Evolutionary conservation across 2,329 filamentous ascomycete genomes (phyloP).

Genomic region (Rhexocercosporidium sp.): DNA sequence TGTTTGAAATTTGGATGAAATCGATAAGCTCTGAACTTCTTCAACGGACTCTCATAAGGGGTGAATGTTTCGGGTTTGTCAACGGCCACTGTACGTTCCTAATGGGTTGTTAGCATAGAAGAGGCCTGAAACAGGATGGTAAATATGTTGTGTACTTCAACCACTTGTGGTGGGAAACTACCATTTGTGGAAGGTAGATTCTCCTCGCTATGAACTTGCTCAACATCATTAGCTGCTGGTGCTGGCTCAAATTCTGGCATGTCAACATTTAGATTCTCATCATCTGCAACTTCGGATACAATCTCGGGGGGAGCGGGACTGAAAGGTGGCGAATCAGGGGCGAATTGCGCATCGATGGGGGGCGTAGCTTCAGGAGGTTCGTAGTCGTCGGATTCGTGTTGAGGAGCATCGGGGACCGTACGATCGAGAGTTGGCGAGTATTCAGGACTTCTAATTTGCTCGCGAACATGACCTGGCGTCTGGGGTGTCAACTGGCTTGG

Average conservation of each 20-base stretch:
- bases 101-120: slow-evolving; percentile 32
- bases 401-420: slow-evolving; percentile 21
- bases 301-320: slow-evolving; percentile 46
- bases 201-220: slow-evolving; percentile 25
- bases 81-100: slow-evolving; percentile 25
- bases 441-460: slow-evolving; percentile 29
- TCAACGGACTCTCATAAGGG: slow-evolving; percentile 84
- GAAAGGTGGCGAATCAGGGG: slow-evolving; percentile 47
- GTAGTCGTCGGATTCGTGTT: slow-evolving; percentile 55
- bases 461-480: slow-evolving; percentile 19
- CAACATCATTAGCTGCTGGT: slow-evolving; percentile 15
- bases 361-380: slow-evolving; percentile 56
- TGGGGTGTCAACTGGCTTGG: slow-evolving; percentile 22
- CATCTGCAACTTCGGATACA: slow-evolving; percentile 33
- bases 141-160: slow-evolving; percentile 36
- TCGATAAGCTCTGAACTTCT: slow-evolving; percentile 84
- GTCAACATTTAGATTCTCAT: slow-evolving; percentile 22
- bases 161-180: slow-evolving; percentile 24
- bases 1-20: slow-evolving; percentile 81
- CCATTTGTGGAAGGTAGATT: slow-evolving; percentile 23
- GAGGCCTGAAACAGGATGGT: slow-evolving; percentile 19
- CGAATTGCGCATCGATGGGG: slow-evolving; percentile 27
- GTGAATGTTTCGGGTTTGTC: slow-evolving; percentile 41
- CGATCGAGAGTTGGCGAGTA: slow-evolving; percentile 36
- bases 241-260: slow-evolving; percentile 36